Base-by-base conservation (phyloP, 2,329 filamentous ascomycete genomes). In the Esteya vermicola region DNA sequence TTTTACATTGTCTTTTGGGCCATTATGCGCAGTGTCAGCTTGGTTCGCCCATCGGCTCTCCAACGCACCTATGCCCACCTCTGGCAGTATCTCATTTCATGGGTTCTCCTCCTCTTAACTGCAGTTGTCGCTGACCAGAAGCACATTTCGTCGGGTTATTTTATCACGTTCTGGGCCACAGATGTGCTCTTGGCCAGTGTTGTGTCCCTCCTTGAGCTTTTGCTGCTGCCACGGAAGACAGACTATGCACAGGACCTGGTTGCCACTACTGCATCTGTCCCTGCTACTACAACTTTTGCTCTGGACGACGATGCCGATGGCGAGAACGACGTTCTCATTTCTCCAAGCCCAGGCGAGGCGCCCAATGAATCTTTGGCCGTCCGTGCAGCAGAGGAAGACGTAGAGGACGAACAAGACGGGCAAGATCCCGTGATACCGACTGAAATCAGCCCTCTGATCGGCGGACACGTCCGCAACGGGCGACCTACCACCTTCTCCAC, bases 1-100 rank as follows among this genome's bases (percentile, higher is more conserved):
- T 94, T 86, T 67, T 76, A 91, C 52, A 78, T 81, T 43, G 57
- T 79, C 18, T 78, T 85, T 34, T 96, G 89, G 89, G 79, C 85
- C 47, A 67, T 93, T 27, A 77, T 85, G 51, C 74, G 80, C 16
- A 78, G 83, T 3, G 82, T 85, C 14, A 81, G 86, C 52, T 81
- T 79, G 45, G 74, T 81, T 36, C 74, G 89, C 13, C 89, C 91
- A 2, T 91, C 83, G 16, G 89, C 89, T 4, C 72, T 96, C 7
- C 84, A 93, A 43, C 74, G 89, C 18, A 72, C 79, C 6, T 95
- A 91, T 56, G 70, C 75, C 38, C 67, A 88, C 33, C 70, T 93
- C 9, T 96, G 91, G 88, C 67, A 94, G 34, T 95, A 88, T 54
- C 55, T 74, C 25, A 57, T 85, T 1, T 73, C 75, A 30, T 96